Evolutionary conservation across 139 green algal species (phyloP).

Genomic region (Coccomyxa sp.): DNA sequence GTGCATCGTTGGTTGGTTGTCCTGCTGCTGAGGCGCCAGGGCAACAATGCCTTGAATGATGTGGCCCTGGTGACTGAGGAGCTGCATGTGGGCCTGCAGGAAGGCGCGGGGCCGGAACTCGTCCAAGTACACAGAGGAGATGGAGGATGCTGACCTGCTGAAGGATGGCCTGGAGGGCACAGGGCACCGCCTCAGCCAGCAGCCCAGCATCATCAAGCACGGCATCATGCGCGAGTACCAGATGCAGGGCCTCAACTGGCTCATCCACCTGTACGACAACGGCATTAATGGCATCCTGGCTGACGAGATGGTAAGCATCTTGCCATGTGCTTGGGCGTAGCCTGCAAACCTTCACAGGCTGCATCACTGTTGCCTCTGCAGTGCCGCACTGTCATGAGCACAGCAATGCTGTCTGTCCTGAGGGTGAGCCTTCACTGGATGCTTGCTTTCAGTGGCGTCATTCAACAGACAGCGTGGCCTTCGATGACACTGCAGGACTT

Average conservation of each 20-base stretch:
- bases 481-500: neutral
- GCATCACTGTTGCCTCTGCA: neutral
- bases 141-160: constrained; percentile 92
- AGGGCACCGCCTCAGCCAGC: constrained; percentile 73
- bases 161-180: constrained; percentile 76
- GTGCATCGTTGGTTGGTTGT: too few relatives aligned
- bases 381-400: neutral
- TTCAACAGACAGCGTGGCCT: neutral
- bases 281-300: constrained; percentile 99
- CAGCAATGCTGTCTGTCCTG: too few relatives aligned
- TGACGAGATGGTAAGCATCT: constrained; percentile 91
- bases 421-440: too few relatives aligned
- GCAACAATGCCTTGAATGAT: neutral
- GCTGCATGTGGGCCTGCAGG: neutral
- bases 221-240: constrained; percentile 98
- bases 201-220: constrained; percentile 81
- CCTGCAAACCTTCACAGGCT: neutral
- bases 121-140: constrained; percentile 71
- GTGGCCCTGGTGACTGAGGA: neutral
- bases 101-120: constrained; percentile 48
- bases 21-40: neutral
- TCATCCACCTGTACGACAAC: constrained; percentile 99
- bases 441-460: too few relatives aligned
- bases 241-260: constrained; percentile 98
- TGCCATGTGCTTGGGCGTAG: neutral